A percentile compares a stretch with the other conserved stretches of the same genome.
Evolutionary conservation across 2,329 filamentous ascomycete species (phyloP).

Genomic region (Fusarium oxysporum): DNA sequence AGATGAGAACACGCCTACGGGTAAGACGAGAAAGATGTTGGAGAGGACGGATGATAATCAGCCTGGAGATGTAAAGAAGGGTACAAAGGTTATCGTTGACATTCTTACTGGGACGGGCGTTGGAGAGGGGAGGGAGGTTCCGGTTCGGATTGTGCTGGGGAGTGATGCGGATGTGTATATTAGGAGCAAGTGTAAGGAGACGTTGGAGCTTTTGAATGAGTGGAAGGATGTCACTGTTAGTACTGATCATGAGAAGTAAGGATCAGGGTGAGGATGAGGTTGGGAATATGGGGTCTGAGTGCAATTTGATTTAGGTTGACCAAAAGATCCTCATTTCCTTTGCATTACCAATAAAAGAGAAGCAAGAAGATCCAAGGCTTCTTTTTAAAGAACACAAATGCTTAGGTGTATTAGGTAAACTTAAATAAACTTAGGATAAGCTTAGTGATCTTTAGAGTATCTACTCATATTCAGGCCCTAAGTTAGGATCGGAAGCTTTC

Average conservation of each 20-base stretch:
- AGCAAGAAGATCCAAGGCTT: neutral
- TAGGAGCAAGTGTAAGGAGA: constrained; percentile 56
- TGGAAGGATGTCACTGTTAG: constrained; percentile 56
- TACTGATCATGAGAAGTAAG: constrained; percentile 38
- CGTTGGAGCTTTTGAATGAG: constrained; percentile 58
- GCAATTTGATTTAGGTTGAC: neutral
- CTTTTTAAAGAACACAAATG: too few species aligned
- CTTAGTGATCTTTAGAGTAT: neutral
- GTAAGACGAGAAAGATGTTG: constrained; percentile 46
- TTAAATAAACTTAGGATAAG: neutral
- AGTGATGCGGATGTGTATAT: constrained; percentile 60
- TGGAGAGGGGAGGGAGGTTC: constrained; percentile 61
- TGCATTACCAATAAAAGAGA: too few species aligned
- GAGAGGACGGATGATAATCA: constrained; percentile 59
- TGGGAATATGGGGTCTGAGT: neutral
- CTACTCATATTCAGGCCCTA: neutral
- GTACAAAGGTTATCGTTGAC: constrained; percentile 63
- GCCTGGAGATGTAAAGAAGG: constrained; percentile 67
- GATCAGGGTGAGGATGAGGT: neutral
- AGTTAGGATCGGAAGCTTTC: neutral
- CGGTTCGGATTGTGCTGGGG: constrained; percentile 66
- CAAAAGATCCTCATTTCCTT: too few species aligned
- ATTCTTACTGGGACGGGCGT: constrained; percentile 63
- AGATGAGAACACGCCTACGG: constrained; percentile 47
- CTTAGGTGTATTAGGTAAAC: too few species aligned